These are phyloP conservation scores for Entoloma clypeatum DNA, from an alignment of 1,284 basidiomycete species.

Conservation along the genomic window DNA sequence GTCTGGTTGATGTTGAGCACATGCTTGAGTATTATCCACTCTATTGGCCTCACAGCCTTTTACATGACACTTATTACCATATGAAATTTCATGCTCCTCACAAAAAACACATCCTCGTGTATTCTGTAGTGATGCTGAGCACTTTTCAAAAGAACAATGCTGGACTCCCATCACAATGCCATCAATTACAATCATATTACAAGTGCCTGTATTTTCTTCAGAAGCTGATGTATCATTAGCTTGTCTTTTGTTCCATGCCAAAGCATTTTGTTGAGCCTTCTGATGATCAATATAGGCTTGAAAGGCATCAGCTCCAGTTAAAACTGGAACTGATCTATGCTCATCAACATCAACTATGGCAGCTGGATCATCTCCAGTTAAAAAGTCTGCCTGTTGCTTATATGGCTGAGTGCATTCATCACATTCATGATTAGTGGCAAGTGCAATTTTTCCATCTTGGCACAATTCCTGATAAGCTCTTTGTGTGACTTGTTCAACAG, in stretches of 20 bases:
- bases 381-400: conserved; percentile 16
- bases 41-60: conserved; percentile 14
- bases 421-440: conserved; percentile 20
- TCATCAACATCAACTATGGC: conserved; percentile 13
- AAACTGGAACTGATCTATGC: conserved; percentile 6
- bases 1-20: conserved; percentile 18
- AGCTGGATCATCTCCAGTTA: conserved; percentile 13
- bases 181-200: no score
- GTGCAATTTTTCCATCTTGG: conserved; percentile 19
- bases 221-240: conserved; percentile 7
- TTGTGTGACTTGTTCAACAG: conserved; percentile 20
- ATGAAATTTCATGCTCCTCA: conserved; percentile 16
- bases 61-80: conserved; percentile 15
- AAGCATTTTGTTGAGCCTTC: neutral
- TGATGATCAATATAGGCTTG: conserved; percentile 10
- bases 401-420: conserved; percentile 24
- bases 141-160: conserved; percentile 19
- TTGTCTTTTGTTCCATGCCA: no score
- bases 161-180: no score
- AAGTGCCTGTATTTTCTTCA: conserved; percentile 2
- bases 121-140: conserved; percentile 18
- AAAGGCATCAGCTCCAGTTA: no score
- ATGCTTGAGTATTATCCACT: conserved; percentile 19
- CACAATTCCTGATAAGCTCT: conserved; percentile 21
- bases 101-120: conserved; percentile 22